Percentiles rank a stretch among this genome's conserved stretches.
These are phyloP conservation scores for Mycena leptocephala DNA, from an alignment of 768 basidiomycete genomes.

Conservation along the genomic window DNA sequence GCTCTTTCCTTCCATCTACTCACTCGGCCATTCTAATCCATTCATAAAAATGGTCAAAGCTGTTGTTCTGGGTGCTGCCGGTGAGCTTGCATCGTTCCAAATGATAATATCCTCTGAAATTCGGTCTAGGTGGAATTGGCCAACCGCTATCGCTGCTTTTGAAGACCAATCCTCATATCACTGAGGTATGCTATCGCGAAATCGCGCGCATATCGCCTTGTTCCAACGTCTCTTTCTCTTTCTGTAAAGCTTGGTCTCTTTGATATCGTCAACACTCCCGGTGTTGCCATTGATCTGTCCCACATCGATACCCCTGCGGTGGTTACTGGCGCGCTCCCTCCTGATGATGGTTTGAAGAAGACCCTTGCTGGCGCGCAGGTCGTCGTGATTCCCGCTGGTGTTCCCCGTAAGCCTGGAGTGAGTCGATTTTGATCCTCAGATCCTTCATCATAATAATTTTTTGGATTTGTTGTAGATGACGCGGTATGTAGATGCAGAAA, in stretches of 20 bases:
- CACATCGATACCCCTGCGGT: constrained; percentile 94
- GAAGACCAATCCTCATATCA: constrained; percentile 88
- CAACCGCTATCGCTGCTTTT: constrained; percentile 95
- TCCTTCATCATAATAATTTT: constrained; percentile 20
- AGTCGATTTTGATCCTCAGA: constrained; percentile 49
- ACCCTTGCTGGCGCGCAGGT: constrained; percentile 89
- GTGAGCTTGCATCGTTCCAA: constrained; percentile 56
- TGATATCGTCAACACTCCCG: constrained; percentile 98
- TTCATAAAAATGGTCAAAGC: constrained; percentile 68
- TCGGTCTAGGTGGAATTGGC: constrained; percentile 88
- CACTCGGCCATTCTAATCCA: not conserved
- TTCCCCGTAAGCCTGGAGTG: constrained; percentile 95
- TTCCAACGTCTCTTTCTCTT: constrained; percentile 8
- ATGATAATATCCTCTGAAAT: constrained; percentile 13
- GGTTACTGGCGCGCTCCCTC: constrained; percentile 85
- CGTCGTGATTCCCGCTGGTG: constrained; percentile 96
- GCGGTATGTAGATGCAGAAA: constrained; percentile 53
- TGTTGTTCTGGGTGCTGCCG: constrained; percentile 97
- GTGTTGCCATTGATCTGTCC: constrained; percentile 95
- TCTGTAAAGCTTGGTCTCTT: constrained; percentile 81
- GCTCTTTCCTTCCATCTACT: constrained; percentile 27
- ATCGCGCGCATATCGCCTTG: constrained; percentile 1
- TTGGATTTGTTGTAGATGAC: constrained; percentile 63
- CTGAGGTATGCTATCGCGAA: constrained; percentile 66
- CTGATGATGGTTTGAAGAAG: constrained; percentile 88